Conservation (phyloP, 2,329 filamentous ascomycete species). For the Tolypocladium amazonense region DNA sequence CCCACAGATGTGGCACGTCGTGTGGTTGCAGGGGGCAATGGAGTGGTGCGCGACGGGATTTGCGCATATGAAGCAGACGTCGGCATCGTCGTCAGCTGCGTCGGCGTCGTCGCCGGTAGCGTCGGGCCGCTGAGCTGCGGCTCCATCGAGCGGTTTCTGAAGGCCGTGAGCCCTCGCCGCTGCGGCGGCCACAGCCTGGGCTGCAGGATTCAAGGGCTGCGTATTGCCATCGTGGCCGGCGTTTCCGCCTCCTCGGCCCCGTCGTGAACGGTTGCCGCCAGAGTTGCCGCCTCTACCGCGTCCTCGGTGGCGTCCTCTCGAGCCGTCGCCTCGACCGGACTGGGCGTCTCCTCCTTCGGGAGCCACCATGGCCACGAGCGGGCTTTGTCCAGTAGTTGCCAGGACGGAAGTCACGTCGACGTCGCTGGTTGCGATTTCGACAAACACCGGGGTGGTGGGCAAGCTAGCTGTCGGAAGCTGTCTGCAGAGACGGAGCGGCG, state of each 20-base stretch:
- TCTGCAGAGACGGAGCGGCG: background rate
- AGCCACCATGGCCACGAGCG: slow-evolving; percentile 4
- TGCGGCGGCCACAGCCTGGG: slow-evolving; percentile 18
- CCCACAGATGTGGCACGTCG: slow-evolving; percentile 93
- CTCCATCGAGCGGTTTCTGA: slow-evolving; percentile 8
- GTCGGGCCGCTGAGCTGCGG: slow-evolving; percentile 4
- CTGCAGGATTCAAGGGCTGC: slow-evolving; percentile 15
- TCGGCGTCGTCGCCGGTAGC: slow-evolving; percentile 14
- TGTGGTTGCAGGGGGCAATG: slow-evolving; percentile 88
- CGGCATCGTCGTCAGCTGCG: slow-evolving; percentile 51
- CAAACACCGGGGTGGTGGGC: background rate
- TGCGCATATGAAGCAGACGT: slow-evolving; percentile 96
- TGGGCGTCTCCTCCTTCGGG: slow-evolving; percentile 10
- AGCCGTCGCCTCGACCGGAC: slow-evolving; percentile 16
- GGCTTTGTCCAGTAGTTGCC: background rate
- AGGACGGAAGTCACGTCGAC: background rate
- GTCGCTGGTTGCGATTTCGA: background rate
- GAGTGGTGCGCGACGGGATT: slow-evolving; percentile 80
- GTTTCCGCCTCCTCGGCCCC: slow-evolving; percentile 11
- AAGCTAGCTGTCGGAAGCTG: background rate
- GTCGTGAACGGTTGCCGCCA: slow-evolving; percentile 18
- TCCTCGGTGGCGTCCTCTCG: slow-evolving; percentile 31
- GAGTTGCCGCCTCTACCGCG: slow-evolving; percentile 25
- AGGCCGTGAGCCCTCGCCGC: slow-evolving; percentile 19
- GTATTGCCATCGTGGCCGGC: slow-evolving; percentile 1